Percentiles rank a stretch among this genome's conserved stretches.
Evolutionary conservation across 2,329 filamentous ascomycete genomes (phyloP).

Genomic region (Xylariaceae sp.): DNA sequence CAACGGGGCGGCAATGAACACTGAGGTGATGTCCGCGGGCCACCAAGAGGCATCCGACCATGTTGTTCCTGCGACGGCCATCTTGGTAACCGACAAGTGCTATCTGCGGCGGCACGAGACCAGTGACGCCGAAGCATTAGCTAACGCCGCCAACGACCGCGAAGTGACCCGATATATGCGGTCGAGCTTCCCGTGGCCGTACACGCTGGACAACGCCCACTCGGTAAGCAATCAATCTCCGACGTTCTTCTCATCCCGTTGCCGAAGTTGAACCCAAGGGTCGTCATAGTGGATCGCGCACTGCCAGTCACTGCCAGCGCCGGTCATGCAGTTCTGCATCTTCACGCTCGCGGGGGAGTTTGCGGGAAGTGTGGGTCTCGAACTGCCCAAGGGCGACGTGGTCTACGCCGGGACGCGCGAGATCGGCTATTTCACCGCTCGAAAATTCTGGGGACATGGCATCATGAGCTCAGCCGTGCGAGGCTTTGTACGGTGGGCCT

Average conservation of each 20-base stretch:
- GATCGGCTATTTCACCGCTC: conserved; percentile 56
- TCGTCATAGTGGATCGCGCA: conserved; percentile 18
- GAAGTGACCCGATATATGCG: conserved; percentile 47
- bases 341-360: conserved; percentile 34
- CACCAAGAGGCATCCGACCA: background rate
- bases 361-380: conserved; percentile 51
- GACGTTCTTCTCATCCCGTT: background rate
- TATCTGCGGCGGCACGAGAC: conserved; percentile 49
- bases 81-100: conserved; percentile 40
- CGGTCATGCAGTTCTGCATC: conserved; percentile 14
- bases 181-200: conserved; percentile 54
- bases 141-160: conserved; percentile 46
- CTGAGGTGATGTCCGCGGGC: too few relatives aligned
- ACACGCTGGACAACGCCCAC: conserved; percentile 48
- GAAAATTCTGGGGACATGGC: conserved; percentile 52
- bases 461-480: conserved; percentile 38
- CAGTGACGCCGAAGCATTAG: conserved; percentile 46
- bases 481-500: conserved; percentile 51
- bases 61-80: conserved; percentile 26
- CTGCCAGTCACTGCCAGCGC: conserved; percentile 10
- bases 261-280: too few relatives aligned
- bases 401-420: conserved; percentile 52
- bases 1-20: too few relatives aligned
- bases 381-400: conserved; percentile 42
- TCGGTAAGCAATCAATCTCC: background rate